These are phyloP conservation scores for Globisporangium carolinianum DNA, from an alignment of 352 stramenopile genomes.

Conservation along the genomic window DNA sequence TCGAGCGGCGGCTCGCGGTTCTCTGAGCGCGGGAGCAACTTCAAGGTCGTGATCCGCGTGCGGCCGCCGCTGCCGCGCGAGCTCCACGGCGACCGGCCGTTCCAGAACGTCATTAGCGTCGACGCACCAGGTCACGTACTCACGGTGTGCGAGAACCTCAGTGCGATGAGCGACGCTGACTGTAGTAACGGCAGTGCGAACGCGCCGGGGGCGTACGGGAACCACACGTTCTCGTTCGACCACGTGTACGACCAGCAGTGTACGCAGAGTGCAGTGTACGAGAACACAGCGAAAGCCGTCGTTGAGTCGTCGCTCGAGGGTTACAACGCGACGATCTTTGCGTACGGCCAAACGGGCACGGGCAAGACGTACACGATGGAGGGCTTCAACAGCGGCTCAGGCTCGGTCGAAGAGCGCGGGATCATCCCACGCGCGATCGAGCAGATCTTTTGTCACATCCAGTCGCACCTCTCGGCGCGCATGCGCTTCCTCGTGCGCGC, in stretches of 20 bases:
- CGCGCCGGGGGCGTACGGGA: slow-evolving; percentile 60
- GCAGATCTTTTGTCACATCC: slow-evolving; percentile 92
- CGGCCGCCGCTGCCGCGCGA: slow-evolving; percentile 84
- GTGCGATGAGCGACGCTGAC: slow-evolving; percentile 30
- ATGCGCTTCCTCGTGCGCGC: slow-evolving; percentile 90
- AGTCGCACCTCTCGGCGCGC: slow-evolving; percentile 73
- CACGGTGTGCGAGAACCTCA: slow-evolving; percentile 85
- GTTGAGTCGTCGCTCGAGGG: slow-evolving; percentile 90
- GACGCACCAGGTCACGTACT: slow-evolving; percentile 81
- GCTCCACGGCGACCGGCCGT: slow-evolving; percentile 81
- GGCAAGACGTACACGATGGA: slow-evolving; percentile 98
- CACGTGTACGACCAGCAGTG: slow-evolving; percentile 91
- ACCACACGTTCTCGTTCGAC: slow-evolving; percentile 91
- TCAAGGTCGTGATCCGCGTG: slow-evolving; percentile 92
- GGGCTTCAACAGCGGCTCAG: slow-evolving; percentile 86
- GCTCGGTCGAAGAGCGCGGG: slow-evolving; percentile 87
- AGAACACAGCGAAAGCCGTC: slow-evolving; percentile 89
- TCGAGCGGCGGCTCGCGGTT: slow-evolving; percentile 23
- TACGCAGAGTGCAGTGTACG: slow-evolving; percentile 89
- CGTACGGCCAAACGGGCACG: slow-evolving; percentile 87
- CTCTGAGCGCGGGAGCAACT: slow-evolving; percentile 66
- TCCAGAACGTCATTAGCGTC: slow-evolving; percentile 89
- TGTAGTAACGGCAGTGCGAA: slow-evolving; percentile 6
- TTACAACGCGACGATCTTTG: slow-evolving; percentile 91
- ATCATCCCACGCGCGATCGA: slow-evolving; percentile 98